Conservation (phyloP, 495 filamentous ascomycete species). For the Aeminium ludgeri region DNA sequence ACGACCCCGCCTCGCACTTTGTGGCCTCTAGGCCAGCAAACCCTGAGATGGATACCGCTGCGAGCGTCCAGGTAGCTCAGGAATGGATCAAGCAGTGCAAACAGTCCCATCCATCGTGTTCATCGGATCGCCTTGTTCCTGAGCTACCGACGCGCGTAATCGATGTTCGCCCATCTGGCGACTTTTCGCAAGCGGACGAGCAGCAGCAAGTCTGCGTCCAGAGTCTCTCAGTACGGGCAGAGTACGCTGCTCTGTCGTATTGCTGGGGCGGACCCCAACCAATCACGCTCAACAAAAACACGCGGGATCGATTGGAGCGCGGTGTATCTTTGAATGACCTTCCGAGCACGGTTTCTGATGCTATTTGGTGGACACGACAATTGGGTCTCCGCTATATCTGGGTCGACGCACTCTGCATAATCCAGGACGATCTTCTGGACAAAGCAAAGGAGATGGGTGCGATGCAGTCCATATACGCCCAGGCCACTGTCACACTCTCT, state of each 20-base stretch:
- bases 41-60: not conserved
- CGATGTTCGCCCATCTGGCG: not conserved
- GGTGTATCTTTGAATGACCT: not conserved
- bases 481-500: not conserved
- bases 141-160: not conserved
- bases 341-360: conserved; percentile 10
- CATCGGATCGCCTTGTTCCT: not conserved
- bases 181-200: not conserved
- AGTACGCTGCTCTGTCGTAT: conserved; percentile 10
- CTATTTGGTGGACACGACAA: conserved; percentile 3
- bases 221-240: not conserved
- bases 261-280: conserved; percentile 9
- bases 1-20: too few relatives aligned
- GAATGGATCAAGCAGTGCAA: not conserved
- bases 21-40: too few relatives aligned
- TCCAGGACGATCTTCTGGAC: conserved; percentile 1
- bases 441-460: not conserved
- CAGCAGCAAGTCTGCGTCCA: not conserved
- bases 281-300: conserved; percentile 1
- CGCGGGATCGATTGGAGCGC: not conserved
- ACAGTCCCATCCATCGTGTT: not conserved
- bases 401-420: conserved; percentile 16
- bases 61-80: not conserved
- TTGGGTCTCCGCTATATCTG: conserved; percentile 11
- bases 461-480: conserved; percentile 1